Evolutionary conservation across 2,329 filamentous ascomycete genomes (phyloP).

Genomic region (Passalora sequoiae): DNA sequence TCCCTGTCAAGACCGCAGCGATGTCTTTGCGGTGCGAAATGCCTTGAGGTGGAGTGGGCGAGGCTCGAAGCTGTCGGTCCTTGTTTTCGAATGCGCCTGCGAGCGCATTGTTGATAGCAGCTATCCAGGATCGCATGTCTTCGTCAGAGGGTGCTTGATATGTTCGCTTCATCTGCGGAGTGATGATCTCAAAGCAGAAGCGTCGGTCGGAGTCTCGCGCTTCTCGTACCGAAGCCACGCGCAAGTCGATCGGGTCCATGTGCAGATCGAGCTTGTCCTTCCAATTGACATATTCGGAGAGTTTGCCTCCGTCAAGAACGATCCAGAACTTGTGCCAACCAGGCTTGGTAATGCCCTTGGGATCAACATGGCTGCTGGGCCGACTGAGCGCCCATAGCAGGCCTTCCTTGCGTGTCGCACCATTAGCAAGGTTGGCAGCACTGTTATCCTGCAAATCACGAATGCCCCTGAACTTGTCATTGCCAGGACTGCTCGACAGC

Average conservation of each 20-base stretch:
- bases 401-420: constrained; percentile 81
- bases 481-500: constrained; percentile 26
- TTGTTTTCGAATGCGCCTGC: constrained; percentile 89
- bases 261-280: constrained; percentile 95
- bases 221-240: constrained; percentile 94
- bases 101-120: constrained; percentile 91
- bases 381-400: constrained; percentile 90
- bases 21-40: constrained; percentile 73
- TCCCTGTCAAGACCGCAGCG: constrained; percentile 86
- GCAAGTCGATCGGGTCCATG: constrained; percentile 94
- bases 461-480: constrained; percentile 77
- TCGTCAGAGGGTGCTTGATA: constrained; percentile 98
- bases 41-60: constrained; percentile 42
- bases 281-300: constrained; percentile 99
- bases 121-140: constrained; percentile 96
- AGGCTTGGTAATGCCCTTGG: constrained; percentile 90
- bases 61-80: constrained; percentile 42
- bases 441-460: constrained; percentile 77
- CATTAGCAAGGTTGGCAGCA: constrained; percentile 49
- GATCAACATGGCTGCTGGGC: constrained; percentile 90
- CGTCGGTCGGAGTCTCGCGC: constrained; percentile 88
- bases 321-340: constrained; percentile 99
- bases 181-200: constrained; percentile 98
- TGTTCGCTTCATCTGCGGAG: constrained; percentile 88
- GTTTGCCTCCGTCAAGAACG: constrained; percentile 89